Base-by-base conservation (phyloP, 2,329 filamentous ascomycete species). In the Cercospora sp. region DNA sequence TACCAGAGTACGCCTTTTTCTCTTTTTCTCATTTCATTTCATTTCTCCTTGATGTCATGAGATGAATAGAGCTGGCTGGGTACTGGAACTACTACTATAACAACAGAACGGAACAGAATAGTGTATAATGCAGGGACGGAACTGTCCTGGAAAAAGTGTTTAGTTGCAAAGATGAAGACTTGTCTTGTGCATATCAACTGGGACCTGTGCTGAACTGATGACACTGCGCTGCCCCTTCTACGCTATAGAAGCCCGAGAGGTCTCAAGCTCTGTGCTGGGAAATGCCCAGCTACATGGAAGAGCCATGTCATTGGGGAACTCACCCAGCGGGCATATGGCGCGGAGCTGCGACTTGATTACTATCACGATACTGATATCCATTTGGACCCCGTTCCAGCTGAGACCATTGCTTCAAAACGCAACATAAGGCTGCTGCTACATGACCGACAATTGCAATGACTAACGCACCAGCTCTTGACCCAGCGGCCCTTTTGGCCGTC, bases 1-100 rank as follows among this genome's bases (percentile, higher is more conserved):
- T 58, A 58, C 55, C 55, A 58, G 55, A 58, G 31, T 31, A 58
- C 55, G 55, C 28, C 55, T 58, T 33, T 33, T 58, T 16, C 13
- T 18, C 18, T 36, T 16, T 58, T 36, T 30, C 16, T 23, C 23
- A 23, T 8, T 16, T 58, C 1, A 4, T 33, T 12, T 18, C 3
- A 12, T 53, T 13, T 53, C 48, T 28, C 20, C 12, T 53, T 16
- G 48, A 18, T 5, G 23, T 58, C 28, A 58, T 58, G 55, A 58
- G 55, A 36, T 31, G 55, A 58, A 58, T 36, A 58, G 55, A 58
- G 55, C 48, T 13, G 12, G 18, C 31, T 36, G 45, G 42, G n/a
- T 18, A 48, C n/a, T 48, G 5, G 10, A 23, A 23, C 10, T 53
- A 26, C 48, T 26, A 53, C 18, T 53, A 53, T 9, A 53, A 23